Evolutionary conservation across 192 early-diverging fungal species (phyloP).

Genomic region (Backusella morwellensis): DNA sequence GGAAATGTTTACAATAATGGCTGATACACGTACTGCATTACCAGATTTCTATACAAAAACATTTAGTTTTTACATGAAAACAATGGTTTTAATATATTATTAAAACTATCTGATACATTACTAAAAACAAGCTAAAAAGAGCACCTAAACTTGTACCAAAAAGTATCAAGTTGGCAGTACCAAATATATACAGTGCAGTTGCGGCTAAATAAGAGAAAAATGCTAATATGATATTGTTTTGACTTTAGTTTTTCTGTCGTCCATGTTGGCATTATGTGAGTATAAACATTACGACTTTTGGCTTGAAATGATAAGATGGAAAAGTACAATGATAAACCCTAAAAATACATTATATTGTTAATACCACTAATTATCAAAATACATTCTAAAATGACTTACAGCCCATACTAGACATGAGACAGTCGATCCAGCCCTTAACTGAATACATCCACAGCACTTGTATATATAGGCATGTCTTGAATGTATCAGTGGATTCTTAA

Average conservation of each 20-base stretch:
- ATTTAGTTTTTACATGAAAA: not conserved
- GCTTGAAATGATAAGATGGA: conserved; percentile 29
- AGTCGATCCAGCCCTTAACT: conserved; percentile 7
- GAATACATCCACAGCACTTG: conserved; percentile 20
- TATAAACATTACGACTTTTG: conserved; percentile 25
- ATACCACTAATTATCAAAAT: not conserved
- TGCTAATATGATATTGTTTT: not conserved
- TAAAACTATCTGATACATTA: not conserved
- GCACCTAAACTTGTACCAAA: conserved; percentile 1
- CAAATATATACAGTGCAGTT: conserved; percentile 7
- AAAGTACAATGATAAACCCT: conserved; percentile 35
- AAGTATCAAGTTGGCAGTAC: not conserved
- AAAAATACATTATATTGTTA: not conserved
- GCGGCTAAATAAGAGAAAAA: conserved; percentile 11
- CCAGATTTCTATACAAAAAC: conserved; percentile 7
- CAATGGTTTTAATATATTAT: not conserved
- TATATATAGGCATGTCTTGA: not conserved
- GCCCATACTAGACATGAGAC: conserved; percentile 14
- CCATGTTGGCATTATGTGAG: no score
- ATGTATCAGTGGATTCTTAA: not conserved
- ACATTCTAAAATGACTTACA: not conserved
- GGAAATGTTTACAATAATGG: not conserved
- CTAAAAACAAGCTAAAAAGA: not conserved
- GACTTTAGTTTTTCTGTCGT: not conserved
- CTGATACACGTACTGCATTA: conserved; percentile 12